Percentiles rank a stretch among this genome's conserved stretches.
Conservation (phyloP, 176 grass and related monocot species). For the Carex scoparia region DNA sequence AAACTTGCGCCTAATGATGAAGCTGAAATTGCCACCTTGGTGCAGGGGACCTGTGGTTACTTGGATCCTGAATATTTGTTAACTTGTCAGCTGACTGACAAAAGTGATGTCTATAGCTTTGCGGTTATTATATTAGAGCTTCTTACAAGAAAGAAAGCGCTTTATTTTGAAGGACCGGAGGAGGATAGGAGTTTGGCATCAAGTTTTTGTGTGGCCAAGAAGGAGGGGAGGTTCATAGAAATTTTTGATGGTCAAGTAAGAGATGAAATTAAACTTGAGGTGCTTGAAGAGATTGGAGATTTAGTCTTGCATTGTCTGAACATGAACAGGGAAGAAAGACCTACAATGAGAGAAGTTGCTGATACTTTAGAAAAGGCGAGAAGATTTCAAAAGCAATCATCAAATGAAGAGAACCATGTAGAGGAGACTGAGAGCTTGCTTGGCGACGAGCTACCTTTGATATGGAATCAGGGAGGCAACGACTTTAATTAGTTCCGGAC, state of each 20-base stretch:
- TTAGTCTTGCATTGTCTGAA: constrained; percentile 48
- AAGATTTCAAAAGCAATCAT: constrained; percentile 35
- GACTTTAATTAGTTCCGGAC: background rate
- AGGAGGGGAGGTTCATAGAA: constrained; percentile 26
- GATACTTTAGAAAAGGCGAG: constrained; percentile 36
- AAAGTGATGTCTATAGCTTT: constrained; percentile 70
- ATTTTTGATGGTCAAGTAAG: constrained; percentile 45
- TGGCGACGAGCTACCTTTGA: constrained; percentile 25
- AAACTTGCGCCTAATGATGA: too few species aligned
- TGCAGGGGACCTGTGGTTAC: too few species aligned
- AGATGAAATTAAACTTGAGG: constrained; percentile 23
- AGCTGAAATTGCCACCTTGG: too few species aligned
- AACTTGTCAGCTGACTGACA: constrained; percentile 45
- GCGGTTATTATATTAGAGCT: constrained; percentile 58
- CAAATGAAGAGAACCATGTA: background rate
- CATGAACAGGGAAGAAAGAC: constrained; percentile 52
- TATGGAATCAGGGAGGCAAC: constrained; percentile 30
- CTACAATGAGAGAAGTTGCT: constrained; percentile 53
- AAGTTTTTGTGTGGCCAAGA: constrained; percentile 37
- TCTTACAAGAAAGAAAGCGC: constrained; percentile 52
- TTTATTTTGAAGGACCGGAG: constrained; percentile 38
- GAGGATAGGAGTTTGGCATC: constrained; percentile 44
- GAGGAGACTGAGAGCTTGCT: constrained; percentile 46
- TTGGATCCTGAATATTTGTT: constrained; percentile 30
- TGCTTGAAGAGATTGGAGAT: constrained; percentile 33